Percentiles rank a stretch among this genome's conserved stretches.
Conservation (phyloP, 257 asterid species). For the Avicennia marina region DNA sequence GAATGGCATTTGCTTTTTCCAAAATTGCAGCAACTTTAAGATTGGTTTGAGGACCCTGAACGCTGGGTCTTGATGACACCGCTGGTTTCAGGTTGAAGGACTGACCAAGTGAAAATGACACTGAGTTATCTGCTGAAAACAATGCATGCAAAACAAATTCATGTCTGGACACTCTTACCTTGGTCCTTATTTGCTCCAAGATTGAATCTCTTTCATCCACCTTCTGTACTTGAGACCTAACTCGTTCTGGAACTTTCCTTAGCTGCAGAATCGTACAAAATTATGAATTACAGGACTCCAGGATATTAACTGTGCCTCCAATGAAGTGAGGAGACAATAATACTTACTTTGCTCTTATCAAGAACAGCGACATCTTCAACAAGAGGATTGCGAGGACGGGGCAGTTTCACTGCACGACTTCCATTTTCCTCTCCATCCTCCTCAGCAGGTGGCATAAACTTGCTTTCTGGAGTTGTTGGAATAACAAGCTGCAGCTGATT, state of each 20-base stretch:
- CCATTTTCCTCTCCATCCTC: conserved; percentile 43
- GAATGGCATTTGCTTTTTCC: conserved; percentile 73
- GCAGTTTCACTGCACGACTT: conserved; percentile 40
- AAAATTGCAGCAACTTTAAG: conserved; percentile 63
- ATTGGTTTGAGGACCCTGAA: conserved; percentile 58
- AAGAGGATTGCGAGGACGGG: conserved; percentile 60
- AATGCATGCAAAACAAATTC: background rate
- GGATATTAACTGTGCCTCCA: conserved; percentile 2
- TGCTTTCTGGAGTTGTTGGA: conserved; percentile 28
- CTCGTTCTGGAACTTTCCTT: conserved; percentile 66
- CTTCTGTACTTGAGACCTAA: conserved; percentile 41
- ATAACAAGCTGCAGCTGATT: conserved; percentile 16
- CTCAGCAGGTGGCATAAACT: conserved; percentile 30
- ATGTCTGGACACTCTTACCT: conserved; percentile 43
- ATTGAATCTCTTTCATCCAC: conserved; percentile 72
- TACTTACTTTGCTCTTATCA: conserved; percentile 81
- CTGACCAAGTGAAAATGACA: conserved; percentile 31
- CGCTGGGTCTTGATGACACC: conserved; percentile 44
- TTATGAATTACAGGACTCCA: conserved; percentile 19
- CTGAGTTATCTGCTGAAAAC: conserved; percentile 29
- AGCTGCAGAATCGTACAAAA: conserved; percentile 53
- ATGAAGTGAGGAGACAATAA: background rate
- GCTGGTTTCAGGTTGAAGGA: conserved; percentile 73
- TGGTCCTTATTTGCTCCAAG: conserved; percentile 76
- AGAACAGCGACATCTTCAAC: conserved; percentile 66